Conservation (phyloP, 306 rosid species). For the Hippophae rhamnoides region DNA sequence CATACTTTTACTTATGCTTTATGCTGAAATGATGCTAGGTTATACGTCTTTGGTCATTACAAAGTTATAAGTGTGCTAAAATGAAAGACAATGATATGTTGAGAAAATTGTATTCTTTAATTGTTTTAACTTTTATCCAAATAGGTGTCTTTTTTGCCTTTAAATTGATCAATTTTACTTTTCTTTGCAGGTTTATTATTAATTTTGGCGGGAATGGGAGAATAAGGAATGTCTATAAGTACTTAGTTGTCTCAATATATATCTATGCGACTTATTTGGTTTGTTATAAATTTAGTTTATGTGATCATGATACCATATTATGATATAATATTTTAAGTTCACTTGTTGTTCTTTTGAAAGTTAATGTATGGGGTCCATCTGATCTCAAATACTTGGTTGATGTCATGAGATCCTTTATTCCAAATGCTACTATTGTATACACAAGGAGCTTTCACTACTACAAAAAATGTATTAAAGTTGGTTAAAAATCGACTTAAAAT, state of each 20-base stretch:
- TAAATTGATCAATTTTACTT: constrained; percentile 17
- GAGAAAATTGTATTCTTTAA: constrained; percentile 6
- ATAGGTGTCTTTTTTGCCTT: constrained; percentile 6
- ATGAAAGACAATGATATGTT: background rate
- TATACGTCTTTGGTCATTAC: too few relatives aligned
- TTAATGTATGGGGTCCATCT: constrained; percentile 83
- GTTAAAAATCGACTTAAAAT: too few relatives aligned
- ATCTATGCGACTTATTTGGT: background rate
- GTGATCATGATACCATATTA: background rate
- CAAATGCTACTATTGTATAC: constrained; percentile 89
- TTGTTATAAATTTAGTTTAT: constrained; percentile 1
- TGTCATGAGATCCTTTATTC: constrained; percentile 82
- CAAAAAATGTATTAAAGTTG: too few relatives aligned
- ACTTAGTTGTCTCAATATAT: constrained; percentile 7
- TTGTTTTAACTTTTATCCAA: constrained; percentile 2
- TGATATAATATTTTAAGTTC: constrained; percentile 4
- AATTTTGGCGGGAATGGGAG: constrained; percentile 93
- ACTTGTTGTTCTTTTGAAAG: constrained; percentile 36
- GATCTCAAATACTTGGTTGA: constrained; percentile 72
- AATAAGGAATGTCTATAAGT: constrained; percentile 79
- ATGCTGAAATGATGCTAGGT: too few relatives aligned
- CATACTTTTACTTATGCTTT: too few relatives aligned
- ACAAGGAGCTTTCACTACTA: constrained; percentile 86
- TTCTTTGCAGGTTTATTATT: constrained; percentile 61
- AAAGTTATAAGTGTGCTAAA: too few relatives aligned